These are phyloP conservation scores for Solanum chacoense DNA, from an alignment of 305 asterid genomes.

Conservation along the genomic window DNA sequence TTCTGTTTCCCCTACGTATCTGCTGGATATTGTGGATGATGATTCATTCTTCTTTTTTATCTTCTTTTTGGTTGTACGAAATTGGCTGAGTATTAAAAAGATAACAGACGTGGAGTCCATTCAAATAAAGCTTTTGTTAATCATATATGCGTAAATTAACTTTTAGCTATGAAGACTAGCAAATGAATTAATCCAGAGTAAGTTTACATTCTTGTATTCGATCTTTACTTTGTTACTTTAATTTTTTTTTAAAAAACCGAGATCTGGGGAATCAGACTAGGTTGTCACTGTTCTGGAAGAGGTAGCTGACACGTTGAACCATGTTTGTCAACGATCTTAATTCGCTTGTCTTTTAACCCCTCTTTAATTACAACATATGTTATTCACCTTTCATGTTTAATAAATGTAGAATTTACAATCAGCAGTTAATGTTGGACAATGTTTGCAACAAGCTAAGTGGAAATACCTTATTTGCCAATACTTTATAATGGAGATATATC, in stretches of 20 bases:
- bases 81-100: neutral
- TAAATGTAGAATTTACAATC: neutral
- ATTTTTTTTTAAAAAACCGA: neutral
- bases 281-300: too few species aligned
- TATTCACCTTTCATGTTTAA: neutral
- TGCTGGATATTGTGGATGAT: neutral
- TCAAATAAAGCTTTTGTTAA: neutral
- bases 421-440: neutral
- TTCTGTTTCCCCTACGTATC: neutral
- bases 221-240: neutral
- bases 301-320: too few species aligned
- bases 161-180: neutral
- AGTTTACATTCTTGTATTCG: neutral
- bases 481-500: conserved; percentile 11
- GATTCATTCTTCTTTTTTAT: neutral
- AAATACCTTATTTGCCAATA: conserved; percentile 1
- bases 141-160: neutral
- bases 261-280: too few species aligned
- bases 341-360: neutral
- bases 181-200: neutral
- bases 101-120: neutral
- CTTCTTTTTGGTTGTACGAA: neutral
- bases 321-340: neutral
- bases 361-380: neutral
- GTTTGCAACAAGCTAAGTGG: neutral